A percentile compares a stretch with the other conserved stretches of the same genome.
Conservation (phyloP, 805 yeast species). For the Kurtzmaniella fragi region DNA sequence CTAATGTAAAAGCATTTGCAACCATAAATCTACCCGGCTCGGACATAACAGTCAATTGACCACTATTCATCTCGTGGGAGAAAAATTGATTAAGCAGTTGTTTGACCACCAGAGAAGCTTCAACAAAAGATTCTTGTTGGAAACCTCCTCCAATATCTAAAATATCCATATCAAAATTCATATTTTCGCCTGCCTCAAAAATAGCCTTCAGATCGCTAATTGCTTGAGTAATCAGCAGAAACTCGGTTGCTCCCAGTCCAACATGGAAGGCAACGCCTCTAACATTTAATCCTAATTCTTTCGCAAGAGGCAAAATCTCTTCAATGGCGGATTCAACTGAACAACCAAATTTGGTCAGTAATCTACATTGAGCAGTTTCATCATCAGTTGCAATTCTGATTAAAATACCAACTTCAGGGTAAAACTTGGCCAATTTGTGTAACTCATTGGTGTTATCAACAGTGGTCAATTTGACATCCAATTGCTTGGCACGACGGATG, state of each 20-base stretch:
- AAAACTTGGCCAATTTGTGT: conserved; percentile 60
- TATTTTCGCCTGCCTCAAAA: conserved; percentile 41
- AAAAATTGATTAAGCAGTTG: conserved; percentile 54
- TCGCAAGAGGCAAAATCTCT: conserved; percentile 56
- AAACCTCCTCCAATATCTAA: conserved; percentile 96
- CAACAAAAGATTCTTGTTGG: conserved; percentile 54
- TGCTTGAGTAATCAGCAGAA: conserved; percentile 61
- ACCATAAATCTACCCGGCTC: conserved; percentile 94
- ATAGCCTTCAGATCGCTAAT: conserved; percentile 63
- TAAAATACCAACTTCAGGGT: conserved; percentile 66
- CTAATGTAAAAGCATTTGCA: conserved; percentile 80
- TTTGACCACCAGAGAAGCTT: conserved; percentile 54
- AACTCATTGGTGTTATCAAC: conserved; percentile 88
- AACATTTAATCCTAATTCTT: conserved; percentile 55
- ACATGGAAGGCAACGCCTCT: conserved; percentile 93
- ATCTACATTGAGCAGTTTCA: conserved; percentile 75
- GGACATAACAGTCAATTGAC: conserved; percentile 49
- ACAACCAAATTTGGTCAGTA: conserved; percentile 89
- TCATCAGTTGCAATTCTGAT: conserved; percentile 89
- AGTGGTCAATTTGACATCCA: conserved; percentile 66
- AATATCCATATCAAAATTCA: conserved; percentile 45
- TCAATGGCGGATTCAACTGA: conserved; percentile 46
- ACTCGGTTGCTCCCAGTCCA: conserved; percentile 88
- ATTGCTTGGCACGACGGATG: conserved; percentile 60
- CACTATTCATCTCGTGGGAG: conserved; percentile 34